A percentile compares a stretch with the other conserved stretches of the same genome.
Conservation (phyloP, 768 basidiomycete species). For the Calocybe gangraenosa region DNA sequence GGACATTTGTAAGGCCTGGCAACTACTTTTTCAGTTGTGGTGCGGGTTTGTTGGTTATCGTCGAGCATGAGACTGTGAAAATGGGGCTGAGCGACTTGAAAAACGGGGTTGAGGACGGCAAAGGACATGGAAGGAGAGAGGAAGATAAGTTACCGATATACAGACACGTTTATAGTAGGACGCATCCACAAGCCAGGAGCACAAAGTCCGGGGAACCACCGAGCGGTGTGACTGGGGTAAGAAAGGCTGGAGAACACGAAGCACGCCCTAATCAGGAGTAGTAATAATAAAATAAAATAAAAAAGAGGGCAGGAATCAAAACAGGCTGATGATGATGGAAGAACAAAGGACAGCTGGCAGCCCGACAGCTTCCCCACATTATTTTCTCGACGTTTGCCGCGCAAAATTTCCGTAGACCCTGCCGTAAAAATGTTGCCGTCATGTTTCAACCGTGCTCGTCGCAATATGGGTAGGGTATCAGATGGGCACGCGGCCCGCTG, state of each 20-base stretch:
- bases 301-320: constrained; percentile 4
- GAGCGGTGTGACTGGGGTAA: constrained; percentile 7
- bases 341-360: constrained; percentile 2
- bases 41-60: constrained; percentile 11
- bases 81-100: constrained; percentile 7
- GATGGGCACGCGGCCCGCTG: too few species aligned
- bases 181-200: background rate
- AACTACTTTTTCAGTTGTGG: constrained; percentile 27
- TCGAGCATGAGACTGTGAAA: constrained; percentile 17
- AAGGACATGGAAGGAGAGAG: constrained; percentile 7
- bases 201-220: constrained; percentile 15
- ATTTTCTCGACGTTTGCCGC: background rate
- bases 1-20: constrained; percentile 95
- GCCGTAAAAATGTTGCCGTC: constrained; percentile 4
- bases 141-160: constrained; percentile 2
- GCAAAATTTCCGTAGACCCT: background rate
- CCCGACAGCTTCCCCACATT: constrained; percentile 4
- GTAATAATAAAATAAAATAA: too few species aligned
- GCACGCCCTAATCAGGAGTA: constrained; percentile 5
- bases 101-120: constrained; percentile 8
- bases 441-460: constrained; percentile 2
- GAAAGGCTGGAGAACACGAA: background rate
- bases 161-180: constrained; percentile 3
- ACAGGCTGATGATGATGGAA: constrained; percentile 4
- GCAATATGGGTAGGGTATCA: background rate